Base-by-base conservation (phyloP, 495 filamentous ascomycete genomes). In the Corynascus novoguineensis region DNA sequence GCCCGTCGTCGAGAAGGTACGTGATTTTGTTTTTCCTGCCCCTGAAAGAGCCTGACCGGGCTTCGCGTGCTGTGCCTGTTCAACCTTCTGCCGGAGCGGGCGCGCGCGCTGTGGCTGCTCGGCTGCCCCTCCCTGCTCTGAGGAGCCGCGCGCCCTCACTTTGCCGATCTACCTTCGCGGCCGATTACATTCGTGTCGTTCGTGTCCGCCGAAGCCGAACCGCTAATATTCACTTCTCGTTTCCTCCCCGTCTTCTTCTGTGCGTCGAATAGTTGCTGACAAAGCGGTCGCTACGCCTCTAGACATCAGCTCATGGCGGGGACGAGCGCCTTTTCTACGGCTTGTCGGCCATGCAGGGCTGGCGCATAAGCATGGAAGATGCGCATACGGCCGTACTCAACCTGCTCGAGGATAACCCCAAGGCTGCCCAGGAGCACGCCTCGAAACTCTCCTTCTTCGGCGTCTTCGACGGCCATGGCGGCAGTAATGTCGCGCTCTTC, bases 341-440 rank as follows among this genome's bases (percentile, higher is more conserved):
- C 64, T 83, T 98, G 58, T 97, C 95, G 61, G 89, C 89, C 72
- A 98, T 98, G 93, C 93, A 98, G 75, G 93, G 93, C 78, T 98
- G 93, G 93, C 87, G 93, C 73, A 97, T 97, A 72, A 95, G 89
- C 73, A 98, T 98, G 93, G 93, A 98, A 71, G 93, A 98, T 67
- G 85, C 93, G 55, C 93, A 98, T 75, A 88, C 89, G 35, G 80
- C 87, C 21, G 72, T 96, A 27, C 86, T 98, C 65, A 89, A 97
- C 72, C 82, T 98, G 58, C 82, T 95, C 64, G 81, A 86, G 58
- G 74, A 77, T 53, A 75, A 78, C 42, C 72, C 77, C 42, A 76
- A 81, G 35, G 76, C 79, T 34, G 75, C 80, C 49, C 83, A 85
- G 70, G 75, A 80, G 35, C 84, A 86, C 50, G 70, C 79, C 48